Evolutionary conservation across 225 moss, liverwort and hornwort genomes (phyloP).

Genomic region (Neckera pumila): DNA sequence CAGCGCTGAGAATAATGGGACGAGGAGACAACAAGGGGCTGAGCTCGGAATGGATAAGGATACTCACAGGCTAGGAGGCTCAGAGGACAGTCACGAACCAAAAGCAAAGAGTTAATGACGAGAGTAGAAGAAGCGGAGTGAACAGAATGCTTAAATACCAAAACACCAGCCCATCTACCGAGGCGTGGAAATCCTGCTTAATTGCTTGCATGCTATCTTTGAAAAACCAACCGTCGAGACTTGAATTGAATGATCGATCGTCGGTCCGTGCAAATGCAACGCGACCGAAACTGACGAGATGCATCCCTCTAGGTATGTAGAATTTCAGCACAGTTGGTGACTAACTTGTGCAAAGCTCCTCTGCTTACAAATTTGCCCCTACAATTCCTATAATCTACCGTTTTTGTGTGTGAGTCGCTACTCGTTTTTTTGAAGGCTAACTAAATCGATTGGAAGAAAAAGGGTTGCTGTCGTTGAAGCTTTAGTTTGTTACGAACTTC

Average conservation of each 20-base stretch:
- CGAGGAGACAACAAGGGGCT: not conserved
- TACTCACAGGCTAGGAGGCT: not conserved
- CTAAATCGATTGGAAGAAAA: slow-evolving; percentile 63
- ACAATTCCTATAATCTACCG: not conserved
- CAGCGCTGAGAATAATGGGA: not conserved
- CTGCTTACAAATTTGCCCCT: not conserved
- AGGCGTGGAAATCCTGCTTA: not conserved
- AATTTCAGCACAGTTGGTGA: not conserved
- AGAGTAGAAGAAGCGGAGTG: not conserved
- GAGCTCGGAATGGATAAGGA: not conserved
- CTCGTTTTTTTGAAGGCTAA: not conserved
- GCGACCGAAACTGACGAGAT: not conserved
- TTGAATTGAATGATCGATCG: not conserved
- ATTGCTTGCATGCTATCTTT: not conserved
- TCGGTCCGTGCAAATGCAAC: not conserved
- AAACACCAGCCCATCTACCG: not conserved
- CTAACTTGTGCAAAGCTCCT: not conserved
- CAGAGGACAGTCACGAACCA: not conserved
- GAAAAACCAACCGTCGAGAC: not conserved
- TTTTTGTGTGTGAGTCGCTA: not conserved
- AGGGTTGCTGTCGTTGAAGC: slow-evolving; percentile 59
- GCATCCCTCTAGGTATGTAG: not conserved
- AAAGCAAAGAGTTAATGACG: not conserved
- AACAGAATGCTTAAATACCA: not conserved
- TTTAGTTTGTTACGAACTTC: slow-evolving; percentile 22